These are phyloP conservation scores for Aspergillus hortae DNA, from an alignment of 2,329 filamentous ascomycete genomes.

Conservation along the genomic window DNA sequence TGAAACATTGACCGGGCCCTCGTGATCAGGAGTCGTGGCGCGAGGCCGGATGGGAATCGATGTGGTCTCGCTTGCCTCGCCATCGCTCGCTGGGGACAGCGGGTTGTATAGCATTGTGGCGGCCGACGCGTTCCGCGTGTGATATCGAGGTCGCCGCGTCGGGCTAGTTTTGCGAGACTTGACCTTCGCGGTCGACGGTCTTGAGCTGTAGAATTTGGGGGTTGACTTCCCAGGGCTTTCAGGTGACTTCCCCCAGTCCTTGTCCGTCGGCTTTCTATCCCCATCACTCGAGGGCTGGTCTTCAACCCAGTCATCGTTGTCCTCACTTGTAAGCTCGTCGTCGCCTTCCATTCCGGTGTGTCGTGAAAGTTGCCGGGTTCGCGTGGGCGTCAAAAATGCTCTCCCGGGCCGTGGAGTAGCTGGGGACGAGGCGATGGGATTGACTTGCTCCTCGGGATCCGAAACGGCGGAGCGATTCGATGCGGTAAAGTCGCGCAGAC, in stretches of 20 bases:
- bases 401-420: conserved; percentile 34
- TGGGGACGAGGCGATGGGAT: conserved; percentile 28
- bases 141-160: conserved; percentile 41
- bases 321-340: conserved; percentile 81
- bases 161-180: conserved; percentile 35
- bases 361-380: conserved; percentile 45
- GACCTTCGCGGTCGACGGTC: conserved; percentile 42
- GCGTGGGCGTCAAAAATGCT: conserved; percentile 25
- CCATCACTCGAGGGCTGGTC: conserved; percentile 20
- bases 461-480: conserved; percentile 54
- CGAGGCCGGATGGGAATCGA: conserved; percentile 18
- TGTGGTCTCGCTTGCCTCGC: conserved; percentile 33
- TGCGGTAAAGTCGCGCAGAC: conserved; percentile 47
- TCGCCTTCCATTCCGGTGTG: conserved; percentile 85
- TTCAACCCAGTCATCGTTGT: conserved; percentile 55
- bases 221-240: conserved; percentile 24
- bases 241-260: conserved; percentile 9
- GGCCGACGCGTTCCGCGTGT: conserved; percentile 72
- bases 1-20: conserved; percentile 38
- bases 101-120: conserved; percentile 85
- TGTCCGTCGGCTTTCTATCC: conserved; percentile 13
- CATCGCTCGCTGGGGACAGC: conserved; percentile 40
- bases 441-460: conserved; percentile 52
- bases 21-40: conserved; percentile 30
- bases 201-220: conserved; percentile 35